Evolutionary conservation across 345 rosid genomes (phyloP).

Genomic region (Dimocarpus longan): DNA sequence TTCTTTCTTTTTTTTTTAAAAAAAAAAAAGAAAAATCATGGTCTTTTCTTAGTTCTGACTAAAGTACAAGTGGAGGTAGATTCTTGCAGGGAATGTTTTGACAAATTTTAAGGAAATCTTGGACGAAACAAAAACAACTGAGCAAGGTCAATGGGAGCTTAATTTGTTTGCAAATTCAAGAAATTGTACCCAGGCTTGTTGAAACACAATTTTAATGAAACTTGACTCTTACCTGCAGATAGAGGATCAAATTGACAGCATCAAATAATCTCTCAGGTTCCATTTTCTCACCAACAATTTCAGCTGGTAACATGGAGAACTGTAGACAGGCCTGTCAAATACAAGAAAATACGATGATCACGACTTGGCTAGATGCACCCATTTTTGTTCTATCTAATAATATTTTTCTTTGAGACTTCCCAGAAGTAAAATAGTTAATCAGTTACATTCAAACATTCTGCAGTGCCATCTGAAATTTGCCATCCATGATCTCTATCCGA

Average conservation of each 20-base stretch:
- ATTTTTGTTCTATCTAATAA: too few species aligned
- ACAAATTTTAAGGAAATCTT: too few species aligned
- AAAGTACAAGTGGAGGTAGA: too few species aligned
- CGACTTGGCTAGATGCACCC: neutral
- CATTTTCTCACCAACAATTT: conserved; percentile 50
- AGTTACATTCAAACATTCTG: conserved; percentile 43
- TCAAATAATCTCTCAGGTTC: conserved; percentile 47
- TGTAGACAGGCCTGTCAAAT: conserved; percentile 42
- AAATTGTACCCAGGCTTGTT: neutral
- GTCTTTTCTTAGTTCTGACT: too few species aligned
- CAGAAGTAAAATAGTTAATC: neutral
- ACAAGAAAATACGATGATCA: neutral
- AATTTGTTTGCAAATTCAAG: too few species aligned
- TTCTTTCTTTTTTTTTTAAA: too few species aligned
- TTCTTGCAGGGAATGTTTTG: too few species aligned
- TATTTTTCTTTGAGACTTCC: too few species aligned
- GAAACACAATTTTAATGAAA: too few species aligned
- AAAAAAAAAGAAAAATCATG: too few species aligned
- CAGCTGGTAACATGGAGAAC: conserved; percentile 45
- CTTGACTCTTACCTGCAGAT: conserved; percentile 44
- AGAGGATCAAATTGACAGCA: conserved; percentile 54
- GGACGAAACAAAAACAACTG: too few species aligned
- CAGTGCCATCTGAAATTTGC: conserved; percentile 56
- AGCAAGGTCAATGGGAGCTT: too few species aligned
- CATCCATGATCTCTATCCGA: conserved; percentile 56